Percentiles rank a stretch among this genome's conserved stretches.
Conservation (phyloP, 805 yeast genomes). For the Danielia oregonensis region DNA sequence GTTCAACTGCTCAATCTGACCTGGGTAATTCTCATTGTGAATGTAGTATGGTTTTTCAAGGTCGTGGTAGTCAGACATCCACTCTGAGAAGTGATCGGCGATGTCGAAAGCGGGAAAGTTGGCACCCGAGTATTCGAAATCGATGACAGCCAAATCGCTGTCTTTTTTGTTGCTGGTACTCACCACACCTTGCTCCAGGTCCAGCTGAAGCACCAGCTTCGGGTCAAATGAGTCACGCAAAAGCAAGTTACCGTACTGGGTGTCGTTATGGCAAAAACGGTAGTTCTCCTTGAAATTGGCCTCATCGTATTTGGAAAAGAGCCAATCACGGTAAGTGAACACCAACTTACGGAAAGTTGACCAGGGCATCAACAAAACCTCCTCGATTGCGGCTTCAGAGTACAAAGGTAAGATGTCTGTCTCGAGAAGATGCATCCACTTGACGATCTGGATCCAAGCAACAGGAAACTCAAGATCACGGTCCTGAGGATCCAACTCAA, state of each 20-base stretch:
- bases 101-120: slow-evolving; percentile 87
- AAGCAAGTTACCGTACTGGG: slow-evolving; percentile 91
- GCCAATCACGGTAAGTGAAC: slow-evolving; percentile 57
- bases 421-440: slow-evolving; percentile 58
- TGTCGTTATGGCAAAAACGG: slow-evolving; percentile 92
- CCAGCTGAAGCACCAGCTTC: slow-evolving; percentile 29
- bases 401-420: slow-evolving; percentile 40
- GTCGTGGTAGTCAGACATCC: slow-evolving; percentile 93
- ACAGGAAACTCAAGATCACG: slow-evolving; percentile 52
- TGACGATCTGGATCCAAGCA: slow-evolving; percentile 64
- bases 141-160: slow-evolving; percentile 79
- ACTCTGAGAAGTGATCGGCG: slow-evolving; percentile 90
- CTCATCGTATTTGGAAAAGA: slow-evolving; percentile 47
- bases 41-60: slow-evolving; percentile 49
- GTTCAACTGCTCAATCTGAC: slow-evolving; percentile 61
- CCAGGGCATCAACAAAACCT: slow-evolving; percentile 46
- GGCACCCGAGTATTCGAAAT: slow-evolving; percentile 93
- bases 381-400: slow-evolving; percentile 24
- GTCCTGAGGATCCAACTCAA: slow-evolving; percentile 60
- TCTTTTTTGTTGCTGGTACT: slow-evolving; percentile 33
- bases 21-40: slow-evolving; percentile 61
- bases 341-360: slow-evolving; percentile 47
- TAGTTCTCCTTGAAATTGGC: slow-evolving; percentile 44
- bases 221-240: slow-evolving; percentile 56
- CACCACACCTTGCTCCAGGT: slow-evolving; percentile 10